Evolutionary conservation across 306 rosid genomes (phyloP).

Genomic region (Calophaca sinica): DNA sequence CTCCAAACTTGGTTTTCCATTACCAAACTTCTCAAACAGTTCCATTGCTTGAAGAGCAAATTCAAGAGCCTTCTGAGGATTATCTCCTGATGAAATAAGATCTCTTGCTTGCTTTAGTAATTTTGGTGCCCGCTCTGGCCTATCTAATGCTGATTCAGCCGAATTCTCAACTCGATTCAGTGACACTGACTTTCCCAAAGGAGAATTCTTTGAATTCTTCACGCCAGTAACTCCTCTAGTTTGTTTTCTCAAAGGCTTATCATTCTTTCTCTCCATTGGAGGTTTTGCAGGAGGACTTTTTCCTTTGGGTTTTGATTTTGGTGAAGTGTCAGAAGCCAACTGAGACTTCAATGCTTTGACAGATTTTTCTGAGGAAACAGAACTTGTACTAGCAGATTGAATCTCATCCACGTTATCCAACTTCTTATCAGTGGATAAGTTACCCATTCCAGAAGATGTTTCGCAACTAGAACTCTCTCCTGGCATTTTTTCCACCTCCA

Average conservation of each 20-base stretch:
- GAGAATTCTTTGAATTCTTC: constrained; percentile 64
- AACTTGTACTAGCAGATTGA: constrained; percentile 58
- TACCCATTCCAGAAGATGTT: constrained; percentile 59
- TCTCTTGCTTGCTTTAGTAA: constrained; percentile 91
- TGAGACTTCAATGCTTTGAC: constrained; percentile 52
- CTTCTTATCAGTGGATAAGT: constrained; percentile 56
- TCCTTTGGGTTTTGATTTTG: constrained; percentile 63
- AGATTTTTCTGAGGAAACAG: constrained; percentile 58
- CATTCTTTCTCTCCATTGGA: constrained; percentile 54
- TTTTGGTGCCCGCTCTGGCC: constrained; percentile 71
- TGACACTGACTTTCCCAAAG: constrained; percentile 53
- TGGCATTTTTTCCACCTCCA: constrained; percentile 56
- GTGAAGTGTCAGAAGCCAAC: constrained; percentile 49
- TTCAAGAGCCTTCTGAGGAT: constrained; percentile 85
- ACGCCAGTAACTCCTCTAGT: constrained; percentile 47
- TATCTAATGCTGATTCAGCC: constrained; percentile 55
- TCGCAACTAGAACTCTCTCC: constrained; percentile 61
- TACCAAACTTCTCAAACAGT: constrained; percentile 65
- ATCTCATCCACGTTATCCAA: constrained; percentile 53
- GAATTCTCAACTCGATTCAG: constrained; percentile 56
- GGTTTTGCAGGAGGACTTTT: constrained; percentile 63
- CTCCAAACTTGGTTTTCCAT: constrained; percentile 78
- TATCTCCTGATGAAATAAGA: constrained; percentile 82
- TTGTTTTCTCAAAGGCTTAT: constrained; percentile 60
- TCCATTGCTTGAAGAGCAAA: constrained; percentile 77